Percentiles rank a stretch among this genome's conserved stretches.
Evolutionary conservation across 139 green algal genomes (phyloP).

Genomic region (Haematococcus lacustris): DNA sequence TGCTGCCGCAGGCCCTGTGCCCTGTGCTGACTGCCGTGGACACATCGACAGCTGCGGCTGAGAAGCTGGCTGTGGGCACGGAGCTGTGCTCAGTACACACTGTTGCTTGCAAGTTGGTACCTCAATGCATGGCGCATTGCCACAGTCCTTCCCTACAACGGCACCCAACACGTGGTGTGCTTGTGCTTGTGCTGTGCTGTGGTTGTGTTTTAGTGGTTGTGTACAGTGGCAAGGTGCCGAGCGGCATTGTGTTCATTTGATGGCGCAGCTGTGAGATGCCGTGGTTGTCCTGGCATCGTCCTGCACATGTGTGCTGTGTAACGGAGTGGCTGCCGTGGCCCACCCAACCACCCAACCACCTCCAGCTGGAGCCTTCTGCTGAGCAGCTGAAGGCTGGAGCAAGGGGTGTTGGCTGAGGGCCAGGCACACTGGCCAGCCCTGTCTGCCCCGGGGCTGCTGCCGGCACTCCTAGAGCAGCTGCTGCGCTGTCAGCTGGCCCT

Average conservation of each 20-base stretch:
- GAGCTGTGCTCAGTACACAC: not conserved
- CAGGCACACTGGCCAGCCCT: not conserved
- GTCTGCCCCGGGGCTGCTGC: not conserved
- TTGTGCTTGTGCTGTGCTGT: no score
- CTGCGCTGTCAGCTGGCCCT: no score
- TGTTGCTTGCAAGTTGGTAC: not conserved
- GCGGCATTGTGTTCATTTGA: no score
- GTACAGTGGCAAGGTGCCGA: no score
- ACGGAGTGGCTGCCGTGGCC: no score
- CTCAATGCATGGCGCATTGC: not conserved
- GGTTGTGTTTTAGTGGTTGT: no score
- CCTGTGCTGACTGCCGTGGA: not conserved
- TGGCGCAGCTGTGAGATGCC: no score
- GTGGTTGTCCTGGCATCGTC: no score
- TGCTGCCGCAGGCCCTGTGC: not conserved
- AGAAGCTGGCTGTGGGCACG: not conserved
- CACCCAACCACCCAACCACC: not conserved
- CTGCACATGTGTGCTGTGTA: no score
- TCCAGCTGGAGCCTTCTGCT: not conserved
- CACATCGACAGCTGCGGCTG: not conserved
- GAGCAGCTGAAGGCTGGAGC: not conserved
- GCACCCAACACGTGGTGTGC: no score
- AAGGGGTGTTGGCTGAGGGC: not conserved
- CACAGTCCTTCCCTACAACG: not conserved
- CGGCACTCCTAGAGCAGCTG: no score